Percentiles rank a stretch among this genome's conserved stretches.
Evolutionary conservation across 768 basidiomycete species (phyloP).

Genomic region (Cystofilobasidium macerans): DNA sequence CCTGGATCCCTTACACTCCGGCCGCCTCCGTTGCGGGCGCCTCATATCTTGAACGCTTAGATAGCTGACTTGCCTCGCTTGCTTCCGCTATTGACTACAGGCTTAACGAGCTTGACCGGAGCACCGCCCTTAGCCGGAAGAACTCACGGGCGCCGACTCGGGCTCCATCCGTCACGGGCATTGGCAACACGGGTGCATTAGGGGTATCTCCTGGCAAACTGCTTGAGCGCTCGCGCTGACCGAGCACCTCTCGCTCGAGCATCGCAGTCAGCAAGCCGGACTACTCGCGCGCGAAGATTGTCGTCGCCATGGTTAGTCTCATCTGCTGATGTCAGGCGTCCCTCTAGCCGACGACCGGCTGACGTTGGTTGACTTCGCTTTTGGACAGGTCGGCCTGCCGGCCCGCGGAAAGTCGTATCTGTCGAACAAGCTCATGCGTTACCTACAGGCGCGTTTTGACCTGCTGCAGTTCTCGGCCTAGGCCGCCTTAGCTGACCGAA

Average conservation of each 20-base stretch:
- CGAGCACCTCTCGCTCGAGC: conserved; percentile 2
- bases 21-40: too few relatives aligned
- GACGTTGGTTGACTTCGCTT: neutral
- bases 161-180: conserved; percentile 72
- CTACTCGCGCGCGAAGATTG: conserved; percentile 96
- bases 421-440: conserved; percentile 93
- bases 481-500: neutral
- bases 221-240: conserved; percentile 7
- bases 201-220: neutral
- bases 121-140: conserved; percentile 20
- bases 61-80: too few relatives aligned
- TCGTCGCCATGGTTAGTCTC: conserved; percentile 74
- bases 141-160: conserved; percentile 63
- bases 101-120: conserved; percentile 22
- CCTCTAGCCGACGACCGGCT: neutral
- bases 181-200: conserved; percentile 69
- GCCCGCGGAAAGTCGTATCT: conserved; percentile 97
- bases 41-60: too few relatives aligned
- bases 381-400: conserved; percentile 75
- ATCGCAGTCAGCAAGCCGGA: conserved; percentile 75
- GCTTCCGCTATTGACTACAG: neutral
- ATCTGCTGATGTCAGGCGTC: neutral
- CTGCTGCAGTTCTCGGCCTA: neutral
- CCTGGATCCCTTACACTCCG: neutral
- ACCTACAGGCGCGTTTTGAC: conserved; percentile 59